These are phyloP conservation scores for Fusarium veterinarium DNA, from an alignment of 2,329 filamentous ascomycete species.

Conservation along the genomic window DNA sequence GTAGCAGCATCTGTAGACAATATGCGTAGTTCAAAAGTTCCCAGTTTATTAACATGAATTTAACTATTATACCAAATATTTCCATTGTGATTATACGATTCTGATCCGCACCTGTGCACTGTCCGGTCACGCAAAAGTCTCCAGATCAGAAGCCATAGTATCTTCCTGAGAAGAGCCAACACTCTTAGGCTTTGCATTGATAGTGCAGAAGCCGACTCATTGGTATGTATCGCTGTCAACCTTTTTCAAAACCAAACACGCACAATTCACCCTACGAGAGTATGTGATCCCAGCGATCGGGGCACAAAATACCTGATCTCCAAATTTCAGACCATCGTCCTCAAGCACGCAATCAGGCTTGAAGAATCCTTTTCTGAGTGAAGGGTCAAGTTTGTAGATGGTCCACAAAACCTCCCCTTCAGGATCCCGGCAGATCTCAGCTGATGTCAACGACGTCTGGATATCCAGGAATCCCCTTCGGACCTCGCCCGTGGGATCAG, in stretches of 20 bases:
- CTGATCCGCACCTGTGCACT: not conserved
- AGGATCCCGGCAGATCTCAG: not conserved
- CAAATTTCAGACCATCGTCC: not conserved
- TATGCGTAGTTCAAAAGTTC: too few relatives aligned
- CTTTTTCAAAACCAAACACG: not conserved
- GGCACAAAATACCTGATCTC: not conserved
- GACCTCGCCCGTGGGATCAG: not conserved
- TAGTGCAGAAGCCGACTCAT: not conserved
- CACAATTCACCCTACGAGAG: accelerated
- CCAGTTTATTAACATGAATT: too few relatives aligned
- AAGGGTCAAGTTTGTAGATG: not conserved
- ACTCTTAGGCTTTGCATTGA: not conserved
- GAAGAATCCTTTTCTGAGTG: not conserved
- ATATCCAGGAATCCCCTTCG: not conserved
- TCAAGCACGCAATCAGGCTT: not conserved
- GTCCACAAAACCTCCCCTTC: not conserved
- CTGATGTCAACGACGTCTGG: not conserved
- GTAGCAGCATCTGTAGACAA: too few relatives aligned
- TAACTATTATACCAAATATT: too few relatives aligned
- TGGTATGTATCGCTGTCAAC: not conserved
- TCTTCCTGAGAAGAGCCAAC: too few relatives aligned
- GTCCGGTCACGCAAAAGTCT: too few relatives aligned
- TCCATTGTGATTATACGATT: not conserved
- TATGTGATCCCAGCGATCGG: accelerated
- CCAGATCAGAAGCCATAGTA: accelerated